These are phyloP conservation scores for Fusarium mundagurra DNA, from an alignment of 2,329 filamentous ascomycete genomes.

Conservation along the genomic window DNA sequence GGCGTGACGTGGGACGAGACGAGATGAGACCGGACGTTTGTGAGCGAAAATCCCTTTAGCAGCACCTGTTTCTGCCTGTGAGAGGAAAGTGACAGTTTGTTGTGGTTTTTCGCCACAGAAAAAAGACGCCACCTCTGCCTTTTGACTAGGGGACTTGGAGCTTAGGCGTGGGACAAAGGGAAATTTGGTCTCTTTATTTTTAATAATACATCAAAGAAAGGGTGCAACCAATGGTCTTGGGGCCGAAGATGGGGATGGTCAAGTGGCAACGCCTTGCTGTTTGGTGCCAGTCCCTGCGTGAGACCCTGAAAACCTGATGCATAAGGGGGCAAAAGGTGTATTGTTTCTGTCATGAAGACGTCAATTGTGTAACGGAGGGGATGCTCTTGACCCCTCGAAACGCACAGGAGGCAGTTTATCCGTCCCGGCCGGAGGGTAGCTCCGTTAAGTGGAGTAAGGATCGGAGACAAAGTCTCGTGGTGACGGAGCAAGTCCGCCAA, in stretches of 20 bases:
- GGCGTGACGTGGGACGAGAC: slow-evolving; percentile 16
- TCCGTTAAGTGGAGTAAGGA: background rate
- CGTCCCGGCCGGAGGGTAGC: background rate
- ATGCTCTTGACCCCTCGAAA: background rate
- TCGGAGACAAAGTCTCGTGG: background rate
- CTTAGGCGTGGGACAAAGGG: background rate
- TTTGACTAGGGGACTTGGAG: background rate
- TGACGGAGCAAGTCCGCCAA: slow-evolving; percentile 22
- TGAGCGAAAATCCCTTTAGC: slow-evolving; percentile 19
- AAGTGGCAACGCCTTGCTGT: background rate
- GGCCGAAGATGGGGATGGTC: background rate
- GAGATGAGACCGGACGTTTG: background rate
- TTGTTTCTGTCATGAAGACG: slow-evolving; percentile 11
- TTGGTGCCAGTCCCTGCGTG: slow-evolving; percentile 5
- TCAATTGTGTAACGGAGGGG: slow-evolving; percentile 5
- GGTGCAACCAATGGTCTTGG: background rate
- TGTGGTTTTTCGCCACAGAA: slow-evolving; percentile 20
- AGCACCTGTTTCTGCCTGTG: slow-evolving; percentile 6
- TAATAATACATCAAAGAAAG: background rate
- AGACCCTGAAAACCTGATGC: slow-evolving; percentile 17
- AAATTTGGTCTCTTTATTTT: slow-evolving; percentile 10
- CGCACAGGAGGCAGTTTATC: background rate
- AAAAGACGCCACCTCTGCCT: slow-evolving; percentile 14
- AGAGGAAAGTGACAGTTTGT: slow-evolving; percentile 2
- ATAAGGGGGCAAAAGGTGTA: background rate